Conservation (phyloP, 2,329 filamentous ascomycete species). For the Truncatella angustata region DNA sequence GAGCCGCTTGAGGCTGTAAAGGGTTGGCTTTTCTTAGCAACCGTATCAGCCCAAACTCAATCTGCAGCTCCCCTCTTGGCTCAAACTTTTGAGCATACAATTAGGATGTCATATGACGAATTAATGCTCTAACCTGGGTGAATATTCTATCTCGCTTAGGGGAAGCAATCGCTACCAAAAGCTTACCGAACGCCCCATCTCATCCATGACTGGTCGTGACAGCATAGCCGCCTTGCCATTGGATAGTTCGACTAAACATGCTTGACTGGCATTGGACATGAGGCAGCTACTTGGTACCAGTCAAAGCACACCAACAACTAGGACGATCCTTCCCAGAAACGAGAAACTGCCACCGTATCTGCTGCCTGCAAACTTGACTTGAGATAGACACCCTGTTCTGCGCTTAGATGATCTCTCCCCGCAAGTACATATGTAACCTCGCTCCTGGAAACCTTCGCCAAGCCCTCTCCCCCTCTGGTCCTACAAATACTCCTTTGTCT, state of each 20-base stretch:
- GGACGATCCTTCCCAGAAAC: slow-evolving; percentile 3
- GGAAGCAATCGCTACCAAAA: not conserved
- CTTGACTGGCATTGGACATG: not conserved
- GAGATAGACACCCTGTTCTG: no score
- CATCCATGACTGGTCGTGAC: not conserved
- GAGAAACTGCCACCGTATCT: not conserved
- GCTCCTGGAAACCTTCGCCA: not conserved
- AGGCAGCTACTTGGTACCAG: not conserved
- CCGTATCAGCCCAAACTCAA: not conserved
- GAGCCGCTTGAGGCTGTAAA: not conserved
- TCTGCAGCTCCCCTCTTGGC: not conserved
- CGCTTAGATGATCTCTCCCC: no score
- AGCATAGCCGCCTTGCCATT: not conserved
- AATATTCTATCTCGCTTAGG: no score
- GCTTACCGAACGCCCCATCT: not conserved
- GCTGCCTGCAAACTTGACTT: no score
- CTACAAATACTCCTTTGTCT: not conserved
- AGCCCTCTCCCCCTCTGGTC: not conserved
- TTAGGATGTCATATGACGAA: not conserved
- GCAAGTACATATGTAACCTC: not conserved
- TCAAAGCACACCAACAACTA: not conserved
- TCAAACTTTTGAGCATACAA: not conserved
- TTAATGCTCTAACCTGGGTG: no score
- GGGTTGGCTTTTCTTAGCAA: slow-evolving; percentile 3
- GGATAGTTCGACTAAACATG: not conserved